A percentile compares a stretch with the other conserved stretches of the same genome.
Conservation (phyloP, 129 eudicot genomes). For the Helichrysum umbraculigerum region DNA sequence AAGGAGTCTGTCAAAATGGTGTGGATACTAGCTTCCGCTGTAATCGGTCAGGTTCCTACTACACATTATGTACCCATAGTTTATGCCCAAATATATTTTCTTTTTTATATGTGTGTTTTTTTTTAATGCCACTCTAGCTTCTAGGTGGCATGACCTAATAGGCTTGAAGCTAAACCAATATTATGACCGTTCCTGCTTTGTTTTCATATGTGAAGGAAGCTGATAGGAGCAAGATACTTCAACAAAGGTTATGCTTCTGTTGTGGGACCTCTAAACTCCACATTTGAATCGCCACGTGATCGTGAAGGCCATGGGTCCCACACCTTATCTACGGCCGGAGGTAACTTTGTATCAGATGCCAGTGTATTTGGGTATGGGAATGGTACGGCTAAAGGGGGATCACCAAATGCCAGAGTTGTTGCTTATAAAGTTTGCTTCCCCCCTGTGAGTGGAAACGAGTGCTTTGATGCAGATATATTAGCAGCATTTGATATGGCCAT, state of each 20-base stretch:
- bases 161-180: neutral
- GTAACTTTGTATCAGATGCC: slow-evolving; percentile 67
- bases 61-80: slow-evolving; percentile 9
- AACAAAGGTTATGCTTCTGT: slow-evolving; percentile 71
- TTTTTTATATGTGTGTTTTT: neutral
- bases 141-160: slow-evolving; percentile 1
- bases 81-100: neutral
- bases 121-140: neutral
- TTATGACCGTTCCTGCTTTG: slow-evolving; percentile 8
- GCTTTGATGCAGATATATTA: slow-evolving; percentile 83
- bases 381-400: slow-evolving; percentile 96
- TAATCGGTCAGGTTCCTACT: slow-evolving; percentile 66
- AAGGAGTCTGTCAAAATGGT: slow-evolving; percentile 74
- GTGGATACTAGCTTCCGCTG: slow-evolving; percentile 62
- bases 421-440: slow-evolving; percentile 94
- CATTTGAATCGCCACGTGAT: slow-evolving; percentile 64
- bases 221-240: slow-evolving; percentile 93
- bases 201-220: slow-evolving; percentile 56
- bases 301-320: slow-evolving; percentile 91
- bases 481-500: slow-evolving; percentile 92
- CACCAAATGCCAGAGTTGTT: slow-evolving; percentile 83
- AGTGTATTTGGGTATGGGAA: slow-evolving; percentile 66
- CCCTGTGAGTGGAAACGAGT: slow-evolving; percentile 57
- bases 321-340: slow-evolving; percentile 97
- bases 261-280: slow-evolving; percentile 55